These are phyloP conservation scores for Daedaleopsis nitida DNA, from an alignment of 768 basidiomycete species.

Conservation along the genomic window DNA sequence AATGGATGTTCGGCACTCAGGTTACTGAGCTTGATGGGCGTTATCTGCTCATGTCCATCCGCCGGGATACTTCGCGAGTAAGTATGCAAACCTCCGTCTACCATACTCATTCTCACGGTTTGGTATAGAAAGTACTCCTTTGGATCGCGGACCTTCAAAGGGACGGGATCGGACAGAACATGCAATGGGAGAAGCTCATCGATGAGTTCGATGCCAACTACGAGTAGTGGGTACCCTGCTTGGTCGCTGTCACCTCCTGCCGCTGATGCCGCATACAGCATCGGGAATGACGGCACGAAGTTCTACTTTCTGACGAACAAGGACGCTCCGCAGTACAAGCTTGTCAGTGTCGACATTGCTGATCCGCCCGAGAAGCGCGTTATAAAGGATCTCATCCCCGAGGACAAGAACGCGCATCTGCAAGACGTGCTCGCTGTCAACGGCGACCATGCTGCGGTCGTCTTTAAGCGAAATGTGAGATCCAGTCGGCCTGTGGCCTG, in stretches of 20 bases:
- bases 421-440: conserved; percentile 50
- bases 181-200: conserved; percentile 74
- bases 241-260: conserved; percentile 1
- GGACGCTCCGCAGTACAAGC: conserved; percentile 65
- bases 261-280: conserved; percentile 37
- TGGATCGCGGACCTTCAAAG: conserved; percentile 72
- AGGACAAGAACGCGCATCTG: conserved; percentile 64
- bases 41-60: conserved; percentile 57
- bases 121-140: conserved; percentile 64
- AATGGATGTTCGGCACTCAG: conserved; percentile 62
- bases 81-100: conserved; percentile 14
- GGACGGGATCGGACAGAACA: conserved; percentile 59
- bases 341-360: conserved; percentile 64
- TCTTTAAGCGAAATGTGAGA: conserved; percentile 75
- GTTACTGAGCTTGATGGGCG: conserved; percentile 64
- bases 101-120: neutral
- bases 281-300: conserved; percentile 62
- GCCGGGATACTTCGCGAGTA: conserved; percentile 67
- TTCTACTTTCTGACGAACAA: conserved; percentile 69
- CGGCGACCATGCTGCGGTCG: conserved; percentile 56
- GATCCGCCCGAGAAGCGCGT: conserved; percentile 42
- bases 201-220: conserved; percentile 71
- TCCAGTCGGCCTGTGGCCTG: neutral
- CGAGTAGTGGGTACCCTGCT: conserved; percentile 49
- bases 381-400: conserved; percentile 65